phyloP scores from a whole-genome alignment of 345 rosid species.

The Brassica nigra region DNA sequence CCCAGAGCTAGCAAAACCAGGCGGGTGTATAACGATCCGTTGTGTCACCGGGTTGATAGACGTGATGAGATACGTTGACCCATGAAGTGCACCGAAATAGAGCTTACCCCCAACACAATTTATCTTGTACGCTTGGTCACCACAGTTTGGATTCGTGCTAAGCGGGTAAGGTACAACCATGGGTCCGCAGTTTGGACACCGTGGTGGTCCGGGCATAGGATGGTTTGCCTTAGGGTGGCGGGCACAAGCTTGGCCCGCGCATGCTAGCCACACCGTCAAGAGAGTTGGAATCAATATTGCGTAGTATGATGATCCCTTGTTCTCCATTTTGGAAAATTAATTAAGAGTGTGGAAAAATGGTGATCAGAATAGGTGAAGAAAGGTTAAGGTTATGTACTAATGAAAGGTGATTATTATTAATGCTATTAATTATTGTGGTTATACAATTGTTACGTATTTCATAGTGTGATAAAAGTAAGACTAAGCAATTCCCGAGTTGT shows the following conservation, averaged over 20 bases:
- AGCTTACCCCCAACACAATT: slow-evolving; percentile 47
- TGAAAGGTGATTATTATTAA: slow-evolving; percentile 9
- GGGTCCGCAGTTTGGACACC: slow-evolving; percentile 47
- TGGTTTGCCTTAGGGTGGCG: slow-evolving; percentile 32
- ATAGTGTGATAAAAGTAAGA: slow-evolving; percentile 8
- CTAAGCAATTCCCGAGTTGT: slow-evolving; percentile 27
- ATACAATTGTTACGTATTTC: slow-evolving; percentile 6
- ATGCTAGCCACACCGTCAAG: slow-evolving; percentile 26
- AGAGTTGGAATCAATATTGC: slow-evolving; percentile 7
- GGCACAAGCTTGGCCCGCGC: slow-evolving; percentile 6
- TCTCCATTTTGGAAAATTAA: slow-evolving; percentile 16
- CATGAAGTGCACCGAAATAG: slow-evolving; percentile 47
- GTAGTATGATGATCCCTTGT: slow-evolving; percentile 4
- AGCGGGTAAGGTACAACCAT: slow-evolving; percentile 49
- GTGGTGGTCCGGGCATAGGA: slow-evolving; percentile 28
- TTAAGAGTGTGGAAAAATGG: not conserved
- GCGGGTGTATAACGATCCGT: slow-evolving; percentile 45
- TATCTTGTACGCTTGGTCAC: slow-evolving; percentile 47
- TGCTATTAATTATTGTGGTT: slow-evolving; percentile 24
- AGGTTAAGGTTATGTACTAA: slow-evolving; percentile 29
- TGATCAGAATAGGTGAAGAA: slow-evolving; percentile 3
- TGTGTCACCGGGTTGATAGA: slow-evolving; percentile 51
- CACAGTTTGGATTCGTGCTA: slow-evolving; percentile 43
- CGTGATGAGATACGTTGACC: slow-evolving; percentile 52
- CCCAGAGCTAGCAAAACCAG: slow-evolving; percentile 27